Percentiles rank a stretch among this genome's conserved stretches.
phyloP scores from a whole-genome alignment of 306 rosid species.

The Sicyos edulis region DNA sequence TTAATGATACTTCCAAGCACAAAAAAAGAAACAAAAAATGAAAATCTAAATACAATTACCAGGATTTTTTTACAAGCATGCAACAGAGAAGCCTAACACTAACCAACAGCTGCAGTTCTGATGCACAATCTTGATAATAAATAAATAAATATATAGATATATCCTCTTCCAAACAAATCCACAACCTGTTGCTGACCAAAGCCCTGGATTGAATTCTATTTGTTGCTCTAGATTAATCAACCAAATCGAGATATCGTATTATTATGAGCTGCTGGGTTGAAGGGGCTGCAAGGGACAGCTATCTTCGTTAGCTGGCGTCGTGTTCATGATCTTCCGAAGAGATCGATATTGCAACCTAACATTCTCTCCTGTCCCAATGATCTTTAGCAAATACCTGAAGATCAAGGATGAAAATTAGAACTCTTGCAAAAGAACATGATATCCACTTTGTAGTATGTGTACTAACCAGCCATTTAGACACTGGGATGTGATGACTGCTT shows the following conservation, averaged over 20 bases:
- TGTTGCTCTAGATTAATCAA: not conserved
- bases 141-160: constrained; percentile 1
- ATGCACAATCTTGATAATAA: not conserved
- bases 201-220: not conserved
- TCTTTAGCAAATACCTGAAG: constrained; percentile 86
- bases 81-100: not conserved
- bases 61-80: constrained; percentile 14
- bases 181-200: constrained; percentile 12
- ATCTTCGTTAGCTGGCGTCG: constrained; percentile 33
- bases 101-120: constrained; percentile 1
- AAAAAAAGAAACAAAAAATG: not conserved
- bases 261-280: constrained; percentile 54
- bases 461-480: constrained; percentile 99
- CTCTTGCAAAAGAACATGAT: not conserved
- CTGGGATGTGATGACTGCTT: constrained; percentile 95
- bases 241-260: not conserved
- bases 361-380: constrained; percentile 76
- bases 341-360: constrained; percentile 94
- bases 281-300: constrained; percentile 43
- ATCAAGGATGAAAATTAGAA: not conserved
- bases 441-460: constrained; percentile 5
- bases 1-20: not conserved
- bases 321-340: constrained; percentile 61
- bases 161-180: not conserved
- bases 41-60: not conserved